A percentile compares a stretch with the other conserved stretches of the same genome.
Conservation (phyloP, 768 basidiomycete species). For the Rhodotorula taiwanensis region DNA sequence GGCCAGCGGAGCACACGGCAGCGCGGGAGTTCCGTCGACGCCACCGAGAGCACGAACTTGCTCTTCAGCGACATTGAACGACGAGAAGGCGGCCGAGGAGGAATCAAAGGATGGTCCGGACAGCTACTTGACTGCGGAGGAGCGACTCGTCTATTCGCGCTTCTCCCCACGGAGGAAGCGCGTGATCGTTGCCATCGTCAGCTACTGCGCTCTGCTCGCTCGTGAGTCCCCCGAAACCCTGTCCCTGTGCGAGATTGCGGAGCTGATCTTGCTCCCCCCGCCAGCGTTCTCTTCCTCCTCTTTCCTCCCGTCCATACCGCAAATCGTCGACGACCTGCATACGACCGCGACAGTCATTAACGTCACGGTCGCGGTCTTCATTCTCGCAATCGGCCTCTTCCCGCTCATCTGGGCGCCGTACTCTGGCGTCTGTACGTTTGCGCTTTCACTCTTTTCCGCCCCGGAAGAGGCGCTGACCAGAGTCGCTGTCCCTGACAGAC, state of each 20-base stretch:
- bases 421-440: constrained; percentile 2
- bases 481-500: too few relatives aligned
- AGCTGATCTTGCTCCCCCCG: neutral
- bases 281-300: constrained; percentile 3
- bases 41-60: too few relatives aligned
- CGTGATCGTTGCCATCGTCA: neutral
- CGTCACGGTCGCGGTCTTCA: constrained; percentile 10
- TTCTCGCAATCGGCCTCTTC: constrained; percentile 12
- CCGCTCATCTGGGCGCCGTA: constrained; percentile 12
- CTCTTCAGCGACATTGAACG: too few relatives aligned
- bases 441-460: neutral
- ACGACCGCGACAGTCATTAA: constrained; percentile 9
- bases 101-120: too few relatives aligned
- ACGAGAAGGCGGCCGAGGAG: too few relatives aligned
- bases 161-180: constrained; percentile 5
- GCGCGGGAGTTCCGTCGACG: too few relatives aligned
- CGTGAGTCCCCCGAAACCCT: constrained; percentile 1
- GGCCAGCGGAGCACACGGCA: too few relatives aligned
- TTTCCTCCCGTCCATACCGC: neutral
- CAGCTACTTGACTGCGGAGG: too few relatives aligned
- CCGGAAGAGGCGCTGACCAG: neutral
- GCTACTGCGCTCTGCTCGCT: neutral
- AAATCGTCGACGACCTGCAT: constrained; percentile 10
- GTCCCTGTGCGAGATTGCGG: neutral
- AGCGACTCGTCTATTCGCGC: constrained; percentile 16